Evolutionary conservation across 2,329 filamentous ascomycete species (phyloP), one percentile per base, ranked within the genome.

Genomic region (Taxawa tesnikishii): DNA sequence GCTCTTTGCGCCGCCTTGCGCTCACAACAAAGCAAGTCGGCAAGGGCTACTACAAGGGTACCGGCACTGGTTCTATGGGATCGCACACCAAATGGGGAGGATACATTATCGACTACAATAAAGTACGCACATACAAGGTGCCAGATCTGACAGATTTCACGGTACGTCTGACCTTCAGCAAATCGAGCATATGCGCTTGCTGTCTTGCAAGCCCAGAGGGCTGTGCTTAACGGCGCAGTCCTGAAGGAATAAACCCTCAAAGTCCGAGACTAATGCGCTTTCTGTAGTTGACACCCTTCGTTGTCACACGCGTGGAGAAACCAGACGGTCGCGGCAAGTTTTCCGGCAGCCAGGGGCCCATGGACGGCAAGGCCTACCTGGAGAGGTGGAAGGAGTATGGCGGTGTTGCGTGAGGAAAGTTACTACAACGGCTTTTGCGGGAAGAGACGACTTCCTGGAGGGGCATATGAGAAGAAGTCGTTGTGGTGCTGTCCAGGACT

Each of bases 41-140:
- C 56, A 83, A 84, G 53, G 88, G 87, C 45, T 98, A 79, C 73
- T 98, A 98, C 75, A 96, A 96, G 69, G 90, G 90, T 54, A 94
- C 81, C 48, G 71, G 87, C 28, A 79, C 84, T 1, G 90, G 90
- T 2, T 75, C 81, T 26, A 85, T 92, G 75, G 90, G 90, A 56
- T 62, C 67, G 10, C 83, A 92, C 61, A 87, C 82, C 33, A 81
- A 82, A 55, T 73, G 75, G 53, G 90, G 88, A 57, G 78, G 78
- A 31, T 98, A 90, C 58, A 56, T 75, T 28, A 77, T 96, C 44
- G 81, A 96, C 44, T 93, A 72, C 69, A 60, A 67, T 34, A 94
- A 92, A 62, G 83, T 96, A 50, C 78, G 88, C 58, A 94, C 87
- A 33, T 98, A 85, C 55, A 79, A 82, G 34, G 83, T 83, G 46